phyloP scores from a whole-genome alignment of 2,329 filamentous ascomycete species.

The Pseudogymnoascus destructans region DNA sequence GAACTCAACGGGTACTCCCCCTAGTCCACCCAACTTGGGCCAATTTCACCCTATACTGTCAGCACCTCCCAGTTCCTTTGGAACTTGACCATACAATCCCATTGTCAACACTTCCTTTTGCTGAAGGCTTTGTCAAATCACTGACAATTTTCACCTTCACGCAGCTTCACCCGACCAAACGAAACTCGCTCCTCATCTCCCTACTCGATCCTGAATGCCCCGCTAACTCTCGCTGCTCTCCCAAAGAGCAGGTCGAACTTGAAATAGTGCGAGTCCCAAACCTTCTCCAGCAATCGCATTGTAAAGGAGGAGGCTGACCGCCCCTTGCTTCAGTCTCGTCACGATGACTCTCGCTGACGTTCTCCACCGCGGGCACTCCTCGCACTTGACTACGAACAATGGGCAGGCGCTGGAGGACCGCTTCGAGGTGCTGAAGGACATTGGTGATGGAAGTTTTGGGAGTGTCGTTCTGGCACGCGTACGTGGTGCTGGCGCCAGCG shows the following conservation, averaged over 20 bases:
- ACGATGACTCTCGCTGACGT: slow-evolving; percentile 34
- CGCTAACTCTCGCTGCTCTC: slow-evolving; percentile 24
- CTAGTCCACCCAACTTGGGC: slow-evolving; percentile 6
- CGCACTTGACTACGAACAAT: slow-evolving; percentile 34
- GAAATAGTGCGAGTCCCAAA: slow-evolving; percentile 16
- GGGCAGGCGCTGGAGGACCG: slow-evolving; percentile 69
- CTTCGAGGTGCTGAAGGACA: slow-evolving; percentile 95
- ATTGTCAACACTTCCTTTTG: slow-evolving; percentile 13
- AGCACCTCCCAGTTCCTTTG: slow-evolving; percentile 13
- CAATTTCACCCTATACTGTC: slow-evolving; percentile 8
- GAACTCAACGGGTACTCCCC: neutral
- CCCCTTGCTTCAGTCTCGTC: slow-evolving; percentile 2
- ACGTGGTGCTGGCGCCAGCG: slow-evolving; percentile 73
- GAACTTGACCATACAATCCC: slow-evolving; percentile 12
- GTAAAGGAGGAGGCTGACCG: neutral
- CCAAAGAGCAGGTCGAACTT: slow-evolving; percentile 21
- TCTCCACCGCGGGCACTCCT: slow-evolving; percentile 52
- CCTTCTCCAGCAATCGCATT: slow-evolving; percentile 3
- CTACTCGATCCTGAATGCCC: slow-evolving; percentile 23
- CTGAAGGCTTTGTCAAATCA: slow-evolving; percentile 6
- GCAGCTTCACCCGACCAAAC: neutral
- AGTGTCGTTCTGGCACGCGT: slow-evolving; percentile 88
- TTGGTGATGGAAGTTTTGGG: slow-evolving; percentile 96
- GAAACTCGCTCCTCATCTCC: slow-evolving; percentile 6
- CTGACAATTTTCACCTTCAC: neutral